These are phyloP conservation scores for Forsythia viridissima DNA, from an alignment of 257 asterid genomes.

Conservation along the genomic window DNA sequence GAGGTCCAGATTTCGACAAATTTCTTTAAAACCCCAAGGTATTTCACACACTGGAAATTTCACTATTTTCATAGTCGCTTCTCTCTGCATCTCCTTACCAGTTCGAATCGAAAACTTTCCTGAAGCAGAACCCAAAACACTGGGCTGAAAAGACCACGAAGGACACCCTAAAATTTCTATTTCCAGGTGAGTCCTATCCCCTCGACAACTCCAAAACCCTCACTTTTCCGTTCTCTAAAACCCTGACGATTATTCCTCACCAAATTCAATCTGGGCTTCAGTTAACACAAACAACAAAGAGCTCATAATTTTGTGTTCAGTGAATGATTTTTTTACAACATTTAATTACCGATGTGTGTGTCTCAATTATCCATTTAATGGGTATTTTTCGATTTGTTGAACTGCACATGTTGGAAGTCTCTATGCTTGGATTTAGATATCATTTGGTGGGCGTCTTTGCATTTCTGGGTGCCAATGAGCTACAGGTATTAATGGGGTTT, in stretches of 20 bases:
- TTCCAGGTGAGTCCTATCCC: slow-evolving; percentile 1
- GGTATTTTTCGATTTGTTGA: slow-evolving; percentile 25
- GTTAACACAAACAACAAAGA: not conserved
- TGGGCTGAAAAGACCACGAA: not conserved
- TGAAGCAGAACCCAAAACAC: not conserved
- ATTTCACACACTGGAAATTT: not conserved
- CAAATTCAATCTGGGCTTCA: not conserved
- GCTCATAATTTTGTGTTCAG: not conserved
- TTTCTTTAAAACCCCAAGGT: not conserved
- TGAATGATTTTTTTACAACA: slow-evolving; percentile 17
- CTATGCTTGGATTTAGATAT: slow-evolving; percentile 10
- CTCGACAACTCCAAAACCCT: slow-evolving; percentile 16
- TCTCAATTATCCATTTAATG: slow-evolving; percentile 30
- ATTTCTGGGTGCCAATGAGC: slow-evolving; percentile 20
- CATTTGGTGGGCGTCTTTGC: slow-evolving; percentile 9
- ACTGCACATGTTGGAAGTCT: slow-evolving; percentile 13
- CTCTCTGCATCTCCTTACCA: not conserved
- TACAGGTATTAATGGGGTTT: slow-evolving; percentile 34
- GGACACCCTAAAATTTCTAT: not conserved
- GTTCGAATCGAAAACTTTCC: not conserved
- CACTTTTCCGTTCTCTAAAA: slow-evolving; percentile 6
- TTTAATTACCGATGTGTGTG: slow-evolving; percentile 3
- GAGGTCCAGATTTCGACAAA: not conserved
- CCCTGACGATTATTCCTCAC: slow-evolving; percentile 2
- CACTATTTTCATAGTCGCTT: not conserved